Evolutionary conservation across 495 filamentous ascomycete genomes (phyloP).

Genomic region (Neurospora sp.): DNA sequence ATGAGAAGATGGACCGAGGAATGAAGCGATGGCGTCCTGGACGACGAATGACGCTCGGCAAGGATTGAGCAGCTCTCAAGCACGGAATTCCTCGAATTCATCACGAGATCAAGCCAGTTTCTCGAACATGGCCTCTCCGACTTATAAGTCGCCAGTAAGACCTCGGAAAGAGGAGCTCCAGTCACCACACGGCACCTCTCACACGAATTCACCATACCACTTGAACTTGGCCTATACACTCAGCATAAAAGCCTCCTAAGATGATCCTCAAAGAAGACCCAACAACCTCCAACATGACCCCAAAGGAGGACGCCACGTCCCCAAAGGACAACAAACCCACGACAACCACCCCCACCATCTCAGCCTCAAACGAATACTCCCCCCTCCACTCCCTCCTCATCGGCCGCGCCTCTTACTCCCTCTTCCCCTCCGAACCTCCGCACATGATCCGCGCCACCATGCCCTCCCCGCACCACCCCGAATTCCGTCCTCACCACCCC

Average conservation of each 20-base stretch:
- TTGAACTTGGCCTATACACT: neutral
- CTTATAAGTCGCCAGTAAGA: neutral
- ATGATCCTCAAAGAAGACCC: neutral
- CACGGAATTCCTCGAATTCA: neutral
- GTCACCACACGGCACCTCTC: neutral
- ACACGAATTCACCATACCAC: neutral
- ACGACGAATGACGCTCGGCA: neutral
- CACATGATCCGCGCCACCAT: slow-evolving; percentile 2
- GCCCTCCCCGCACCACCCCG: neutral
- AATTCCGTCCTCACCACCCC: neutral
- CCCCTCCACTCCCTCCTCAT: neutral
- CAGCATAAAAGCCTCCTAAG: neutral
- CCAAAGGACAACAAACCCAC: neutral
- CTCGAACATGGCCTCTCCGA: neutral
- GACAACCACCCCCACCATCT: neutral
- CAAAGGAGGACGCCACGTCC: neutral
- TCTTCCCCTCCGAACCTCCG: neutral
- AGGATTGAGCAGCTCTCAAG: neutral
- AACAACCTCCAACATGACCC: neutral
- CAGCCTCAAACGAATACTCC: neutral
- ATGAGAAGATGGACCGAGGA: neutral
- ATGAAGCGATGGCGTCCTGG: neutral
- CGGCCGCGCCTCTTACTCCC: neutral
- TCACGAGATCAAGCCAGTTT: neutral
- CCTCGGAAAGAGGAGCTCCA: neutral